These are phyloP conservation scores for Miscanthus lutarioriparius DNA, from an alignment of 176 grass and related monocot species.

Conservation along the genomic window DNA sequence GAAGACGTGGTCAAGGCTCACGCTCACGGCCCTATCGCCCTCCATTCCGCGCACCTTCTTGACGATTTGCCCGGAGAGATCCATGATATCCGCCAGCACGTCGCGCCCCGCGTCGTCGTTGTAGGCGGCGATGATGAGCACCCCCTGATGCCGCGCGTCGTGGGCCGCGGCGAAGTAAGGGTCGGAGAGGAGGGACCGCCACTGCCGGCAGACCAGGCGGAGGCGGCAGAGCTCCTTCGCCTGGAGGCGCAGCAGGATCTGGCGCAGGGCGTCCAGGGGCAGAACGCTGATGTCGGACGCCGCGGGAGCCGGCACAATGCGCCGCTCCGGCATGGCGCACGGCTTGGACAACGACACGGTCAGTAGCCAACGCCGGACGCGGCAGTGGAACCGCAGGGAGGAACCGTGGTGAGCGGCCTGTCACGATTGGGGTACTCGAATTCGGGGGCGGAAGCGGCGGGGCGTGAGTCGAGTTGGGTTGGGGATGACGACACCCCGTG, in stretches of 20 bases:
- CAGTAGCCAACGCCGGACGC: too few relatives aligned
- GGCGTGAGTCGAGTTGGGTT: too few relatives aligned
- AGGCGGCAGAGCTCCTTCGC: slow-evolving; percentile 6
- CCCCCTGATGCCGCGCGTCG: too few relatives aligned
- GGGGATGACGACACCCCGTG: too few relatives aligned
- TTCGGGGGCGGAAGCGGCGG: too few relatives aligned
- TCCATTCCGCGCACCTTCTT: background rate
- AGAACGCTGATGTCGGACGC: background rate
- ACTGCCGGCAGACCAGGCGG: background rate
- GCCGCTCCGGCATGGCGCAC: background rate
- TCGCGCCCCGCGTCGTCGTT: background rate
- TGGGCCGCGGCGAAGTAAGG: background rate
- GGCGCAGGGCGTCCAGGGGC: background rate
- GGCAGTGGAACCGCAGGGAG: too few relatives aligned
- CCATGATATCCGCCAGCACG: background rate
- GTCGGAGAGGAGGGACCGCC: slow-evolving; percentile 18
- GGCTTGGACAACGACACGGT: background rate
- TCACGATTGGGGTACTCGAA: too few relatives aligned
- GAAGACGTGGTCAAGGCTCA: background rate
- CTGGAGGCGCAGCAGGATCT: background rate
- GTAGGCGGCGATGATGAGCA: background rate
- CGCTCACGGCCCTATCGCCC: background rate
- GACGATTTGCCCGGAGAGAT: background rate
- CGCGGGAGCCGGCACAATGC: background rate
- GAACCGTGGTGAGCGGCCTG: too few relatives aligned